These are phyloP conservation scores for Salvia hispanica DNA, from an alignment of 257 asterid species.

Conservation along the genomic window DNA sequence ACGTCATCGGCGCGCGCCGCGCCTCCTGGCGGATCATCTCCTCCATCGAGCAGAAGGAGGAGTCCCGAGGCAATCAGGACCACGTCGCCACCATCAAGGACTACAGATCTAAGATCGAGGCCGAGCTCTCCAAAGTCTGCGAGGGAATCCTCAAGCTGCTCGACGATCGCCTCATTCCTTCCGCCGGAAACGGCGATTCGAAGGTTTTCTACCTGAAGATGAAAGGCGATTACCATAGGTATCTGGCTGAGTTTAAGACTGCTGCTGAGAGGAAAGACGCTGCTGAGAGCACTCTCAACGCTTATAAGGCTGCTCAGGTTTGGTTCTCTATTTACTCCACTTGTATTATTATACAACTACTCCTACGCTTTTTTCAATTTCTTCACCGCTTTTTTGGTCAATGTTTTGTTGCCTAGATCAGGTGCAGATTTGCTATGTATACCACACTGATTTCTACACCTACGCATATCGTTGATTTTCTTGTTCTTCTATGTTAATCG, in stretches of 20 bases:
- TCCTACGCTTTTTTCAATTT: background rate
- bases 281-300: conserved; percentile 49
- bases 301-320: conserved; percentile 51
- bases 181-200: conserved; percentile 42
- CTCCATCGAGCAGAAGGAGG: conserved; percentile 50
- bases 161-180: conserved; percentile 39
- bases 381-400: background rate
- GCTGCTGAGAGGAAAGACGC: conserved; percentile 47
- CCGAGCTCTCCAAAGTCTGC: conserved; percentile 42
- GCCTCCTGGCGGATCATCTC: conserved; percentile 48
- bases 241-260: conserved; percentile 47
- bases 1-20: conserved; percentile 44
- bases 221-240: conserved; percentile 49
- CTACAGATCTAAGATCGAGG: conserved; percentile 45
- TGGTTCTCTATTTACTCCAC: background rate
- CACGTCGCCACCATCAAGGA: conserved; percentile 41
- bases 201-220: conserved; percentile 45
- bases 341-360: background rate
- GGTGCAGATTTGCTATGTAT: background rate
- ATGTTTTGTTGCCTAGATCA: conserved; percentile 9
- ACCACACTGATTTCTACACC: background rate
- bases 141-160: conserved; percentile 42
- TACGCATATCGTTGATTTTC: conserved; percentile 12
- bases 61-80: conserved; percentile 43
- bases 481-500: background rate